A percentile compares a stretch with the other conserved stretches of the same genome.
Evolutionary conservation across 495 filamentous ascomycete species (phyloP).

Genomic region (Hamigera avellanea): DNA sequence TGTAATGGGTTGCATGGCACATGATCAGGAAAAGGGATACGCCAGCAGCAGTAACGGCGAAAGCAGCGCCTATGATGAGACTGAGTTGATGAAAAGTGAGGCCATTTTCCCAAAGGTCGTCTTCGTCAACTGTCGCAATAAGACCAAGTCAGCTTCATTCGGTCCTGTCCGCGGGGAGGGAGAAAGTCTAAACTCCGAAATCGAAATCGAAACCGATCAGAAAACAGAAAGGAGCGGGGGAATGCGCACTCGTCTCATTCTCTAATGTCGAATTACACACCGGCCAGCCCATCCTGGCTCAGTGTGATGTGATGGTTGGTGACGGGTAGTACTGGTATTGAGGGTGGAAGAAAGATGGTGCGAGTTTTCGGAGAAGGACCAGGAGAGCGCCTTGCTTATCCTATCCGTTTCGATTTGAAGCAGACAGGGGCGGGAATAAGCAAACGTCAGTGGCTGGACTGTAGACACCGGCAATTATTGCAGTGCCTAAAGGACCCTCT

Average conservation of each 20-base stretch:
- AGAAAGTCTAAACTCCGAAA: constrained; percentile 1
- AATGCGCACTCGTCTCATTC: constrained; percentile 27
- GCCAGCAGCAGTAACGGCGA: constrained; percentile 41
- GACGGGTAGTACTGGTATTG: no score
- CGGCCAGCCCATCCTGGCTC: constrained; percentile 36
- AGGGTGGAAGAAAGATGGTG: no score
- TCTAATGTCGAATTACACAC: constrained; percentile 39
- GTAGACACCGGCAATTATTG: no score
- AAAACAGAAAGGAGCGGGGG: background rate
- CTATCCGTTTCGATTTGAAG: no score
- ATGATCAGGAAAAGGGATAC: constrained; percentile 50
- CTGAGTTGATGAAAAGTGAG: constrained; percentile 10
- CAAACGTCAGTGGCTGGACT: no score
- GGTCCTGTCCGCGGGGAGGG: constrained; percentile 2
- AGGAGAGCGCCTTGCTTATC: no score
- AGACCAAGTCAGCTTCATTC: constrained; percentile 3
- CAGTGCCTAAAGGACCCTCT: no score
- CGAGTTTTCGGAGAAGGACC: no score
- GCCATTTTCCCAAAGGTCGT: constrained; percentile 9
- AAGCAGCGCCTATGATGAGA: constrained; percentile 32
- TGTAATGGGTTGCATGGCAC: constrained; percentile 58
- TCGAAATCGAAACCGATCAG: no score
- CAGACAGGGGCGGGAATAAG: no score
- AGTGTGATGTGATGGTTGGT: no score
- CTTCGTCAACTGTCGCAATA: constrained; percentile 11